A percentile compares a stretch with the other conserved stretches of the same genome.
Evolutionary conservation across 192 early-diverging fungal genomes (phyloP).

Genomic region (Umbelopsis sp.): DNA sequence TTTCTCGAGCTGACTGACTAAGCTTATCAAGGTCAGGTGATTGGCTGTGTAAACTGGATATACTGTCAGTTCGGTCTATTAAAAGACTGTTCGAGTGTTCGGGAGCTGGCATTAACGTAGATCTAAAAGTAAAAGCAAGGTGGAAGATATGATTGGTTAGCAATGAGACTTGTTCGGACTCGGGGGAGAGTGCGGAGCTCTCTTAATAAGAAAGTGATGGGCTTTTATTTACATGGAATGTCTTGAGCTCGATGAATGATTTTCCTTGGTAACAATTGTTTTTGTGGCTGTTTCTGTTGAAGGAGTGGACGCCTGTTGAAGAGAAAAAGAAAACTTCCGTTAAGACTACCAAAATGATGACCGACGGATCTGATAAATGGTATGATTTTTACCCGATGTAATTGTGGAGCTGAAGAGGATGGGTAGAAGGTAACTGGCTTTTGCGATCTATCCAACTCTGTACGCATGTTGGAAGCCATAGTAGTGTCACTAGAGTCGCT

Average conservation of each 20-base stretch:
- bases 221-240: too few relatives aligned
- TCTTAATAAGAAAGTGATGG: too few relatives aligned
- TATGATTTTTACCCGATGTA: neutral
- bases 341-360: too few relatives aligned
- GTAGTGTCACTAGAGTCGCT: constrained; percentile 11
- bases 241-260: too few relatives aligned
- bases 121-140: neutral
- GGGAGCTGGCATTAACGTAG: neutral
- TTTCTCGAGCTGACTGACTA: neutral
- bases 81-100: neutral
- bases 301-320: too few relatives aligned
- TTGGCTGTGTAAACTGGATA: neutral
- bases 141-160: too few relatives aligned
- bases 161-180: too few relatives aligned
- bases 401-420: neutral
- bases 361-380: neutral
- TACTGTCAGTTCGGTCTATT: neutral
- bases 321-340: too few relatives aligned
- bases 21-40: neutral
- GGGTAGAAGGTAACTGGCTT: neutral
- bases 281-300: too few relatives aligned
- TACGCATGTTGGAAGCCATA: constrained; percentile 6
- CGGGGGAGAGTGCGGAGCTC: too few relatives aligned
- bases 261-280: too few relatives aligned
- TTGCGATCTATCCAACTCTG: constrained; percentile 1